Conservation (phyloP, 2,329 filamentous ascomycete species). For the Verticillium zaregamsianum region DNA sequence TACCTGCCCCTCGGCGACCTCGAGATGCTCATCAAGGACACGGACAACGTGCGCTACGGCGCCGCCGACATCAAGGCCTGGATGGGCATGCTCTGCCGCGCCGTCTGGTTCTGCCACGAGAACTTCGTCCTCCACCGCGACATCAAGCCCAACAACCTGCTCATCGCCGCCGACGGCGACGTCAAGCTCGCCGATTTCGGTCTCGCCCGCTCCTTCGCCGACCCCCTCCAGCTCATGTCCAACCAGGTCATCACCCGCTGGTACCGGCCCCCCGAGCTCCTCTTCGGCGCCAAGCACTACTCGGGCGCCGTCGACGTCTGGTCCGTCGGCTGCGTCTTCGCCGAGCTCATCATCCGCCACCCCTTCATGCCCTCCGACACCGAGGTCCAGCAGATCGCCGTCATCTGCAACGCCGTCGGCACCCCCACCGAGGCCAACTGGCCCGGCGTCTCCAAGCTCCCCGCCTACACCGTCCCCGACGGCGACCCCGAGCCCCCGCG, state of each 20-base stretch:
- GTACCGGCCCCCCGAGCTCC: conserved; percentile 91
- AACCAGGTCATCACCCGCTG: conserved; percentile 93
- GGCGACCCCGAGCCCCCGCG: conserved; percentile 52
- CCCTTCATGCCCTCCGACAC: conserved; percentile 81
- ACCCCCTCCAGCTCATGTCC: conserved; percentile 87
- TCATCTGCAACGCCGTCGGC: conserved; percentile 82
- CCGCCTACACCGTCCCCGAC: conserved; percentile 72
- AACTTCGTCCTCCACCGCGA: conserved; percentile 93
- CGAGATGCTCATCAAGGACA: conserved; percentile 89
- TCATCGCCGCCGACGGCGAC: conserved; percentile 88
- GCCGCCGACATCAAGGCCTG: conserved; percentile 92
- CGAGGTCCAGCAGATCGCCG: conserved; percentile 79
- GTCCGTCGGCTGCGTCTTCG: conserved; percentile 90
- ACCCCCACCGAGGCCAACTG: conserved; percentile 92
- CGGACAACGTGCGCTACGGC: conserved; percentile 72
- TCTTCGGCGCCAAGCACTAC: conserved; percentile 88
- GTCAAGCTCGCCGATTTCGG: conserved; percentile 98
- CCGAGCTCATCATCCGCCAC: conserved; percentile 78
- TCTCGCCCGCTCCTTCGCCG: conserved; percentile 82
- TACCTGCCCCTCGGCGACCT: conserved; percentile 91
- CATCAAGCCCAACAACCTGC: conserved; percentile 97
- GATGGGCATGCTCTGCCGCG: conserved; percentile 95
- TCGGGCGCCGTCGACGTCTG: conserved; percentile 89
- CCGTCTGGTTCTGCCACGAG: conserved; percentile 94
- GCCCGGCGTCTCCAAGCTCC: conserved; percentile 81